Evolutionary conservation across 768 basidiomycete genomes (phyloP), one percentile per base, ranked within the genome.

Genomic region (Termitomyces sp.): DNA sequence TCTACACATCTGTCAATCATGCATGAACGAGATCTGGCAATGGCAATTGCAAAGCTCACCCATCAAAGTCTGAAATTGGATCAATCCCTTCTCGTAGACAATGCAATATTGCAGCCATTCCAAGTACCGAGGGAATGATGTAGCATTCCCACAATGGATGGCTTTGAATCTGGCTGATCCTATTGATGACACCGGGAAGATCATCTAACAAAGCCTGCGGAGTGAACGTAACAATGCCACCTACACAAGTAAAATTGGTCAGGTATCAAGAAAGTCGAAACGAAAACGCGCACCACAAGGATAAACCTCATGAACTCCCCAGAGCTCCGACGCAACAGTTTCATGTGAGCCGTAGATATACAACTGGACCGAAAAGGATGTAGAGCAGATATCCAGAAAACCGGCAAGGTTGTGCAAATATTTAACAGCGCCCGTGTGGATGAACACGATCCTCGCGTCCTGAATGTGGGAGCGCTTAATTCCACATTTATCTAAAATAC

Each of bases 221-320:
- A n/a, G 85, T 86, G 56, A 92, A 87, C 0, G 89, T 89, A 3
- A 85, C 77, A 57, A 92, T 70, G 3, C 90, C 90, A 43, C 90
- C 90, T 92, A 12, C 6, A 23, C 9, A 10, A 44, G 5, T 29
- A 6, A 4, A 4, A 29, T 29, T 29, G 2, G 19, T 58, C 10
- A 7, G n/a, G 37, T 25, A 12, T 4, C 9, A 34, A 25, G 25
- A 35, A 17, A 29, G 40, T 50, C 16, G 29, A 35, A 42, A 42
- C 21, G 44, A 23, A 2, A 23, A 29, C 14, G 23, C 25, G 2
- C 6, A 68, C 90, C 90, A 54, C 81, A 68, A 40, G 86, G 86
- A 66, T 82, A 90, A 14, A 92, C 79, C 61, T 86, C 85, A 34
- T 77, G 76, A 7, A 90, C 61, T 16, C 80, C 81, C 87, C 86